Evolutionary conservation across 495 filamentous ascomycete species (phyloP).

Genomic region (Xylaria flabelliformis): DNA sequence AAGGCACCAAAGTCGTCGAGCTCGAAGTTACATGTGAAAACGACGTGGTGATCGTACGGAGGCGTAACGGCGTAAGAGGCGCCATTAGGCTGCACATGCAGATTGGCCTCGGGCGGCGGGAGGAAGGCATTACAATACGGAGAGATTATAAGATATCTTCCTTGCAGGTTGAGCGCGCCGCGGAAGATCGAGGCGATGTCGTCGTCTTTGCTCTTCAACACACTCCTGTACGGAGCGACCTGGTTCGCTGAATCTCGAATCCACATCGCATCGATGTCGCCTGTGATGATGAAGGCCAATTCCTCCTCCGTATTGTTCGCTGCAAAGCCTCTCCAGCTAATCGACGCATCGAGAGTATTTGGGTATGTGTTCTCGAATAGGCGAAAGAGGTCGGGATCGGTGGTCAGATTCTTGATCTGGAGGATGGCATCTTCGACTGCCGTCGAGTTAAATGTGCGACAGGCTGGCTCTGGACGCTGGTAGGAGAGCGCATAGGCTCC

Average conservation of each 20-base stretch:
- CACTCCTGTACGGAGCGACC: slow-evolving; percentile 63
- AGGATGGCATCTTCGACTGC: slow-evolving; percentile 59
- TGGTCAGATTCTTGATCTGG: slow-evolving; percentile 53
- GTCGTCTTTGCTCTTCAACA: slow-evolving; percentile 57
- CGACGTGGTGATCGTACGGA: slow-evolving; percentile 54
- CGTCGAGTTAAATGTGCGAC: slow-evolving; percentile 63
- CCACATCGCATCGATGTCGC: slow-evolving; percentile 73
- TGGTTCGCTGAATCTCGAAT: slow-evolving; percentile 68
- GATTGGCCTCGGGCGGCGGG: slow-evolving; percentile 60
- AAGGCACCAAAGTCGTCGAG: slow-evolving; percentile 68
- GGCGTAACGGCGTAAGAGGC: slow-evolving; percentile 43
- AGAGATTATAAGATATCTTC: slow-evolving; percentile 61
- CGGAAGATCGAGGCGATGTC: slow-evolving; percentile 65
- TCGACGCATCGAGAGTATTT: slow-evolving; percentile 66
- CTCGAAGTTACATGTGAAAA: slow-evolving; percentile 72
- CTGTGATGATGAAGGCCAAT: slow-evolving; percentile 68
- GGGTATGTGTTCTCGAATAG: slow-evolving; percentile 68
- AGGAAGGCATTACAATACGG: slow-evolving; percentile 70
- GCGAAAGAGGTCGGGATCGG: slow-evolving; percentile 64
- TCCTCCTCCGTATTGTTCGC: slow-evolving; percentile 60
- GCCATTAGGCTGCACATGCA: slow-evolving; percentile 55
- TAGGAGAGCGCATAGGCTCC: slow-evolving; percentile 58
- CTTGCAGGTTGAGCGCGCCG: slow-evolving; percentile 65
- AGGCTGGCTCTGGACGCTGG: slow-evolving; percentile 60
- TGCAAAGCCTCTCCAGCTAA: slow-evolving; percentile 66